These are phyloP conservation scores for Mortierella hygrophila DNA, from an alignment of 192 early-diverging fungal genomes.

Conservation along the genomic window DNA sequence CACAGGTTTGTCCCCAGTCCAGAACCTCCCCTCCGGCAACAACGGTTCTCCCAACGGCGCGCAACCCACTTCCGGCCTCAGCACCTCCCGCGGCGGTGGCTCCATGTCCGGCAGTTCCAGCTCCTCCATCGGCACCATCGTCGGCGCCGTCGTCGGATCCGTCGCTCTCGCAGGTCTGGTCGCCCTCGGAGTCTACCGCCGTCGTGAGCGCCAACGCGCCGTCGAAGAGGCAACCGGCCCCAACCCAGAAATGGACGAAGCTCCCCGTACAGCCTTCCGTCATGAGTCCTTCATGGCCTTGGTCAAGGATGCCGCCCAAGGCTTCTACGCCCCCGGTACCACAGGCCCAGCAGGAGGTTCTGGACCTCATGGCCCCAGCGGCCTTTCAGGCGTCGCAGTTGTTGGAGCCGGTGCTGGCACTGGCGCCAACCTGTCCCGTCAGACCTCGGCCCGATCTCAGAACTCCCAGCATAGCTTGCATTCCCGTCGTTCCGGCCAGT, in stretches of 20 bases:
- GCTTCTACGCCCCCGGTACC: conserved; percentile 55
- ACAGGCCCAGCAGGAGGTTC: not conserved
- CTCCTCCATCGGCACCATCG: conserved; percentile 20
- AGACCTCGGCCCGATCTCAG: conserved; percentile 37
- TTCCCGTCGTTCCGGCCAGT: conserved; percentile 37
- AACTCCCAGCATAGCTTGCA: conserved; percentile 31
- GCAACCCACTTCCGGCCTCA: not conserved
- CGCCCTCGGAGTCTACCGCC: conserved; percentile 40
- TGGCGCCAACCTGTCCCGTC: conserved; percentile 28
- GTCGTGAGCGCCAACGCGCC: conserved; percentile 23
- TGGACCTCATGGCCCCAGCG: conserved; percentile 9
- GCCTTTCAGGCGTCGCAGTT: conserved; percentile 1
- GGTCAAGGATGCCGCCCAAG: conserved; percentile 52
- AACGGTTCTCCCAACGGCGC: not conserved
- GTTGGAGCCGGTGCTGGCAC: conserved; percentile 42
- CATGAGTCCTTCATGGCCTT: conserved; percentile 55
- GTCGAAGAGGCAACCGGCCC: not conserved
- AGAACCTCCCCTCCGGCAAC: not conserved
- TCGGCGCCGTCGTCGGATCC: conserved; percentile 37
- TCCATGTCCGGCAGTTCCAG: conserved; percentile 26
- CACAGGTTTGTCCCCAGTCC: not conserved
- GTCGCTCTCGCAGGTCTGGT: conserved; percentile 37
- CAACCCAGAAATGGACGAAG: conserved; percentile 38
- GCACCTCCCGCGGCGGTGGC: not conserved
- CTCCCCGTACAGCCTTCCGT: conserved; percentile 50